phyloP scores from a whole-genome alignment of 352 stramenopile species.

The Globisporangium acanthophoron region DNA sequence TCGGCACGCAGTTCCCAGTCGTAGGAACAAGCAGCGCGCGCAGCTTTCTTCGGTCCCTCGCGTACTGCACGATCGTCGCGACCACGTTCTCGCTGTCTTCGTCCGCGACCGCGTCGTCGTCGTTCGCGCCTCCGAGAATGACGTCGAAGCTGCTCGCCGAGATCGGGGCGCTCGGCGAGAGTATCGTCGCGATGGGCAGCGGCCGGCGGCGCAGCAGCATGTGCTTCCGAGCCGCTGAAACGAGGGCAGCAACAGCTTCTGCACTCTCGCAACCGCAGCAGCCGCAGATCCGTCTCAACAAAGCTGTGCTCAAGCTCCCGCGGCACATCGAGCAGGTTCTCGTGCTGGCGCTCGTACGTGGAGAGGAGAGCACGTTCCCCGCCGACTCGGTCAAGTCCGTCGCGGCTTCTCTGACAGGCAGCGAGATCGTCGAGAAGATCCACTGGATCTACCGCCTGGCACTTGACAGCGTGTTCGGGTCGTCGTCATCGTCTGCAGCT shows the following conservation, averaged over 20 bases:
- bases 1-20: constrained; percentile 28
- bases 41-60: constrained; percentile 27
- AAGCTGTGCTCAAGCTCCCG: constrained; percentile 26
- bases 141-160: constrained; percentile 4
- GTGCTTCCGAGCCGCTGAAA: constrained; percentile 2
- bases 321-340: constrained; percentile 27
- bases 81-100: constrained; percentile 6
- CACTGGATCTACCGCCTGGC: constrained; percentile 25
- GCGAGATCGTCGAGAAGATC: constrained; percentile 30
- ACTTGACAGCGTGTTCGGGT: constrained; percentile 11
- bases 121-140: constrained; percentile 11
- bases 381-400: constrained; percentile 13
- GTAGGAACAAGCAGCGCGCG: background rate
- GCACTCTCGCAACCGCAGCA: constrained; percentile 1
- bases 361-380: constrained; percentile 10
- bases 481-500: background rate
- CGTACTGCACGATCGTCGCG: constrained; percentile 37
- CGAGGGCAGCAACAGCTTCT: background rate
- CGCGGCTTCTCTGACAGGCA: constrained; percentile 17
- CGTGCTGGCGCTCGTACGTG: constrained; percentile 13
- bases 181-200: constrained; percentile 15
- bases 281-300: constrained; percentile 23
- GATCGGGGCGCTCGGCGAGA: constrained; percentile 2
- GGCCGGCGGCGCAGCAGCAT: constrained; percentile 18
- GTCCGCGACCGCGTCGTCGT: constrained; percentile 4